phyloP scores from a whole-genome alignment of 2,329 filamentous ascomycete genomes.

The Arthrobotrys pseudoclavata region DNA sequence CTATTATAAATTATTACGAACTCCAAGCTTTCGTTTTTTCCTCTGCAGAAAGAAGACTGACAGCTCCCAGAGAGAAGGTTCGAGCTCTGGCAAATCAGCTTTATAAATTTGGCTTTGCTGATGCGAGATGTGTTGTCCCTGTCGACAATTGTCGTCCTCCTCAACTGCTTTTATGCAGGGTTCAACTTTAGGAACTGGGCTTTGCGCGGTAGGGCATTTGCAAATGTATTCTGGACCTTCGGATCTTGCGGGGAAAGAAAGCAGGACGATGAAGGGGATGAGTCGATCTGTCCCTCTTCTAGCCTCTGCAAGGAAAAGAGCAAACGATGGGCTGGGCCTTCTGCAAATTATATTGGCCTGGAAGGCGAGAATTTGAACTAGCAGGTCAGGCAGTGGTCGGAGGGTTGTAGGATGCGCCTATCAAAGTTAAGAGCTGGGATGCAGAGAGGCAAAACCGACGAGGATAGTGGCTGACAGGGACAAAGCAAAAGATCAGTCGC shows the following conservation, averaged over 20 bases:
- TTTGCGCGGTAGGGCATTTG: slow-evolving; percentile 27
- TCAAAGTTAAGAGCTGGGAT: slow-evolving; percentile 37
- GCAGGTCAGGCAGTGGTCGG: slow-evolving; percentile 3
- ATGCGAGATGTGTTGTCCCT: slow-evolving; percentile 60
- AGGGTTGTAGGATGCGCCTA: slow-evolving; percentile 36
- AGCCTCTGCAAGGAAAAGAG: slow-evolving; percentile 33
- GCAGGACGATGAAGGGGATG: slow-evolving; percentile 30
- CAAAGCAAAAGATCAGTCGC: slow-evolving; percentile 32
- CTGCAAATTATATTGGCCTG: slow-evolving; percentile 28
- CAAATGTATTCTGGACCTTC: slow-evolving; percentile 11
- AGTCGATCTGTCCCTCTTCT: slow-evolving; percentile 45
- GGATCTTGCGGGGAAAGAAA: slow-evolving; percentile 48
- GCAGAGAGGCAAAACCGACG: slow-evolving; percentile 21
- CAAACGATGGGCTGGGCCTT: slow-evolving; percentile 37
- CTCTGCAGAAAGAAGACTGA: neutral
- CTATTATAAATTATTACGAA: slow-evolving; percentile 58
- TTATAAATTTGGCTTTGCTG: slow-evolving; percentile 45
- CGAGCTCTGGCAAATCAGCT: slow-evolving; percentile 49
- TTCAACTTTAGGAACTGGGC: slow-evolving; percentile 29
- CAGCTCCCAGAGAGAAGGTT: slow-evolving; percentile 6
- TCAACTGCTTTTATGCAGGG: slow-evolving; percentile 34
- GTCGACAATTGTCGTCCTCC: slow-evolving; percentile 50
- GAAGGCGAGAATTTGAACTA: slow-evolving; percentile 50
- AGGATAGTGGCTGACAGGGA: slow-evolving; percentile 36
- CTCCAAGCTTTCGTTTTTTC: slow-evolving; percentile 28